phyloP scores from a whole-genome alignment of 140 eudicot genomes.

The Bidens hawaiensis region DNA sequence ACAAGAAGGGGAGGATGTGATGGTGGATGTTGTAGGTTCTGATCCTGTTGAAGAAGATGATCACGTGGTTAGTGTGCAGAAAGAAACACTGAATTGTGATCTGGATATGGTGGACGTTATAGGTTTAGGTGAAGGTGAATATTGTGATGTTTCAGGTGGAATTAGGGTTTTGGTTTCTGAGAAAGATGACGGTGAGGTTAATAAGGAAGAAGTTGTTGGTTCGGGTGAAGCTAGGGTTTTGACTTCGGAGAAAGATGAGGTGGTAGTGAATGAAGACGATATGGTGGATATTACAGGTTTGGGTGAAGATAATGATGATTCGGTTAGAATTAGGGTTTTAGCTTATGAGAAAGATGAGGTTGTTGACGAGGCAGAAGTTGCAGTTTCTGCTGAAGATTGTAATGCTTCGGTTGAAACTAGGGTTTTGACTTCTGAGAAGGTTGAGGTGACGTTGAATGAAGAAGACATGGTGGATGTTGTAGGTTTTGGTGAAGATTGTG shows the following conservation, averaged over 20 bases:
- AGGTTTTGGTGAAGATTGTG: not conserved
- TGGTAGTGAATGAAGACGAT: no score
- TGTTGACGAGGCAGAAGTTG: no score
- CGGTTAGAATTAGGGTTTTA: constrained; percentile 11
- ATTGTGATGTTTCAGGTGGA: not conserved
- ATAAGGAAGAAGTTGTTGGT: constrained; percentile 11
- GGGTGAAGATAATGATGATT: not conserved
- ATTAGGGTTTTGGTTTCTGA: constrained; percentile 13
- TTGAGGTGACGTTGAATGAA: no score
- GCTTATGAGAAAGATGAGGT: constrained; percentile 15
- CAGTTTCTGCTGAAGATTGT: no score
- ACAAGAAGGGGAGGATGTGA: constrained; percentile 35
- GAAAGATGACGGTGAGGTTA: constrained; percentile 17
- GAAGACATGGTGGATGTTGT: no score
- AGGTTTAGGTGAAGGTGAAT: not conserved
- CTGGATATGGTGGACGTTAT: constrained; percentile 10
- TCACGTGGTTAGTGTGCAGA: constrained; percentile 10
- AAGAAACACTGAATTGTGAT: no score
- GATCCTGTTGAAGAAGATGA: constrained; percentile 61
- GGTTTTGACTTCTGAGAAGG: no score
- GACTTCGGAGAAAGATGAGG: no score
- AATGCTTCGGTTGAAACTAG: not conserved
- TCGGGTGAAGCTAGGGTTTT: not conserved
- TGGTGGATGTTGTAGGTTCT: constrained; percentile 69
- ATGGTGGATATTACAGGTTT: constrained; percentile 12